These are phyloP conservation scores for Mycena leptocephala DNA, from an alignment of 768 basidiomycete species.

Conservation along the genomic window DNA sequence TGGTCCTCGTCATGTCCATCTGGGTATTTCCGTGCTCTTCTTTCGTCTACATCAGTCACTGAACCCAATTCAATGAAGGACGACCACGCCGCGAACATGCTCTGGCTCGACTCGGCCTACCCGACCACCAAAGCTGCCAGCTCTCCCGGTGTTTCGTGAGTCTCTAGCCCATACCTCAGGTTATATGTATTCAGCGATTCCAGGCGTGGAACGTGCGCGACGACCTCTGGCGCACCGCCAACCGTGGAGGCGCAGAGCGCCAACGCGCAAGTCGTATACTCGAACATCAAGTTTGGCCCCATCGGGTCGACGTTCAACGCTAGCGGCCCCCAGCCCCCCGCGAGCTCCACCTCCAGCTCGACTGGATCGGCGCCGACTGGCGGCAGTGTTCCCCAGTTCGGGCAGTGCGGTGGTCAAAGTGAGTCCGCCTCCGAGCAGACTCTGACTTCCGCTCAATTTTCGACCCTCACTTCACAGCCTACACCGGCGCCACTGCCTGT, in stretches of 20 bases:
- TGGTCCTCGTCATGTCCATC: neutral
- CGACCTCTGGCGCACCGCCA: neutral
- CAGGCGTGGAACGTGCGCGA: neutral
- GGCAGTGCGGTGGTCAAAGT: neutral
- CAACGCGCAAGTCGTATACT: neutral
- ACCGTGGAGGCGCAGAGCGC: neutral
- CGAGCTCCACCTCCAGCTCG: too few relatives aligned
- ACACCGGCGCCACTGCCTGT: neutral
- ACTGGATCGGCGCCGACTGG: neutral
- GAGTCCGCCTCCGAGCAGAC: neutral
- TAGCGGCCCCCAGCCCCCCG: too few relatives aligned
- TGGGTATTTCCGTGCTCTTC: constrained; percentile 13
- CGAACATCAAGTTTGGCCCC: constrained; percentile 2
- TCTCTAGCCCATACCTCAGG: neutral
- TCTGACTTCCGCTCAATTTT: too few relatives aligned
- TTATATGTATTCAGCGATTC: neutral
- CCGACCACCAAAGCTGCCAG: neutral
- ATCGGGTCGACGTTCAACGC: neutral
- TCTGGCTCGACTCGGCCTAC: neutral
- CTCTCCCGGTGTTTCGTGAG: neutral
- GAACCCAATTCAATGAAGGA: neutral
- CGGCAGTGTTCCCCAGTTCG: neutral
- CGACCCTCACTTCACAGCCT: neutral
- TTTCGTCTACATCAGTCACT: neutral
- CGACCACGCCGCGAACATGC: neutral